These are phyloP conservation scores for Maudiozyma humilis DNA, from an alignment of 1,139 yeast species.

Conservation along the genomic window DNA sequence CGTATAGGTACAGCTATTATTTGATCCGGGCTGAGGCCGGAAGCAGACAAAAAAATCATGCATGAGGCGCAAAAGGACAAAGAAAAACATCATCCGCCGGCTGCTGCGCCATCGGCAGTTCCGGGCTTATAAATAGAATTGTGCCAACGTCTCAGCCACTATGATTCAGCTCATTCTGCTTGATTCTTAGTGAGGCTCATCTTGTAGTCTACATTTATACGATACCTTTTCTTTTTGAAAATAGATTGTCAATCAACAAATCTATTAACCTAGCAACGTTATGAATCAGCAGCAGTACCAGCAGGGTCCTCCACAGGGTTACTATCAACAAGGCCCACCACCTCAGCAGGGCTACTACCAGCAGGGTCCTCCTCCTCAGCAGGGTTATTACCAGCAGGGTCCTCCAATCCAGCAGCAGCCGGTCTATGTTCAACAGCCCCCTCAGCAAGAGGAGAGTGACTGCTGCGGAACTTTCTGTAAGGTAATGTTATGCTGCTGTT, in stretches of 20 bases:
- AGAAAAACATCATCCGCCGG: neutral
- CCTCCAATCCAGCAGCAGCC: conserved; percentile 31
- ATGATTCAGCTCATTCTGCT: no score
- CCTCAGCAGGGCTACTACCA: conserved; percentile 22
- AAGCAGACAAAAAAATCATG: no score
- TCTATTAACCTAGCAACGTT: neutral
- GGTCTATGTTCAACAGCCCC: conserved; percentile 35
- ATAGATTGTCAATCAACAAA: no score
- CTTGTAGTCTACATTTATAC: no score
- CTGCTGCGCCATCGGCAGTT: neutral
- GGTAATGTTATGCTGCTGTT: conserved; percentile 33
- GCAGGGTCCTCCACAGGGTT: conserved; percentile 24
- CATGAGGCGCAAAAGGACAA: neutral
- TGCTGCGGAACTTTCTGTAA: conserved; percentile 32
- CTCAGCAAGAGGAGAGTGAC: conserved; percentile 27
- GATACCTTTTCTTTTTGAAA: no score
- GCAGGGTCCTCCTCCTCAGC: conserved; percentile 32
- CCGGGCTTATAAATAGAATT: neutral
- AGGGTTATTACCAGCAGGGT: conserved; percentile 29
- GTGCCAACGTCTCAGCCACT: neutral
- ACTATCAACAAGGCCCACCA: conserved; percentile 30
- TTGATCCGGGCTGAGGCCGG: neutral
- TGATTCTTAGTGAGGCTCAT: no score
- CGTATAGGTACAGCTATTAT: neutral
- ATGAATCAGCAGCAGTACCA: conserved; percentile 24